Evolutionary conservation across 176 grass and related monocot genomes (phyloP), one percentile per base, ranked within the genome.

Genomic region (Luzula sylvatica): DNA sequence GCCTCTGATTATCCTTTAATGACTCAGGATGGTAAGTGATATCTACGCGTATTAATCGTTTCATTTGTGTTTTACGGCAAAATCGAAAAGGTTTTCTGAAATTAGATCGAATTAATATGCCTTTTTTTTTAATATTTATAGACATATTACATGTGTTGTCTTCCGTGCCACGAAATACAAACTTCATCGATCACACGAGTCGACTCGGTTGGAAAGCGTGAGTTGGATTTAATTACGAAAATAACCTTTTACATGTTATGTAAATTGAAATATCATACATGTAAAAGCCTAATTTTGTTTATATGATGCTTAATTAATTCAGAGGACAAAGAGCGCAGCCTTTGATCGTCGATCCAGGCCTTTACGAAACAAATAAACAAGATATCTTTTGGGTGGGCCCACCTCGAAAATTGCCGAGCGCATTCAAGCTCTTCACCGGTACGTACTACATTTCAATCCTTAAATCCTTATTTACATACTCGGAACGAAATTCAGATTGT

Each of bases 1-100:
- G 90, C 84, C 19, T 89, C 90, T 1, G 84, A 88, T 55, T 96
- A 96, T 72, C 90, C 90, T 11, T 81, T 96, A 41, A 75, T 88
- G 70, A 76, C 90, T 0, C 80, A 86, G 29, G 90, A 88, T 72
- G 90, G 89, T 96, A 39, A 49, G 61, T 48, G 15, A 11, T 6
- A 18, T 39, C 23, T 46, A 22, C 6, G 9, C 18, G 2, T 19
- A 8, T 21, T 42, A 2, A 22, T 23, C 8, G 11, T 9, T 29
- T 44, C 42, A 23, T 4, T 19, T 13, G 26, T 1, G 1, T 21
- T 42, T 21, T 18, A 26, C 3, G 22, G 1, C 16, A 21, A n/a
- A 22, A 23, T 42, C 38, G 22, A 28, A 18, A 35, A 12, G 20
- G 14, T 26, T 20, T 9, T 48, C 11, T 20, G 8, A 3, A 23